A percentile compares a stretch with the other conserved stretches of the same genome.
These are phyloP conservation scores for Suillus spraguei DNA, from an alignment of 768 basidiomycete genomes.

Conservation along the genomic window DNA sequence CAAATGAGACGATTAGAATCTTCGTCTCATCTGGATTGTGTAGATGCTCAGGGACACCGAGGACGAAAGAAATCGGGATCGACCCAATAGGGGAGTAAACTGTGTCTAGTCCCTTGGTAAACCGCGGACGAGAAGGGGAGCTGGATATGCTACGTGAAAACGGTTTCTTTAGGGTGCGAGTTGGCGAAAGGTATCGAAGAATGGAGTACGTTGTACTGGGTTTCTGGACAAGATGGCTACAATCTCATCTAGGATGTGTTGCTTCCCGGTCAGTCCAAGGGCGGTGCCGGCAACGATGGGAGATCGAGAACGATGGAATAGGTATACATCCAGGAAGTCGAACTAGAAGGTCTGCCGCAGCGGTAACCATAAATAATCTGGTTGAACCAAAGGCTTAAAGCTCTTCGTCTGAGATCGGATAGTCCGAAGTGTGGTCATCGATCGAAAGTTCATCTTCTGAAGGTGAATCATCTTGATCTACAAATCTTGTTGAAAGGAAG, in stretches of 20 bases:
- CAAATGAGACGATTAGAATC: conserved; percentile 79
- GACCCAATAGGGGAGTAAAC: conserved; percentile 57
- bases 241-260: conserved; percentile 42
- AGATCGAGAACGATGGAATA: conserved; percentile 66
- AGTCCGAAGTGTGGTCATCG: conserved; percentile 46
- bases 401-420: conserved; percentile 50
- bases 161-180: conserved; percentile 13
- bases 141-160: conserved; percentile 44
- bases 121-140: conserved; percentile 73
- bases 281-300: conserved; percentile 57
- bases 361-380: conserved; percentile 69
- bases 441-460: conserved; percentile 21
- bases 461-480: conserved; percentile 1
- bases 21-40: conserved; percentile 52
- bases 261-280: conserved; percentile 59
- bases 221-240: conserved; percentile 41
- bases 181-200: conserved; percentile 44
- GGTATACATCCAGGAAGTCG: conserved; percentile 76
- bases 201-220: conserved; percentile 36
- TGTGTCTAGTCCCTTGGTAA: conserved; percentile 36
- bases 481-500: conserved; percentile 56
- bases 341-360: conserved; percentile 69
- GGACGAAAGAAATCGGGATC: conserved; percentile 54
- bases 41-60: conserved; percentile 58
- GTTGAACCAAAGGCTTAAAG: conserved; percentile 64